A percentile compares a stretch with the other conserved stretches of the same genome.
Evolutionary conservation across 2,329 filamentous ascomycete species (phyloP).

Genomic region (Aspergillus sp.): DNA sequence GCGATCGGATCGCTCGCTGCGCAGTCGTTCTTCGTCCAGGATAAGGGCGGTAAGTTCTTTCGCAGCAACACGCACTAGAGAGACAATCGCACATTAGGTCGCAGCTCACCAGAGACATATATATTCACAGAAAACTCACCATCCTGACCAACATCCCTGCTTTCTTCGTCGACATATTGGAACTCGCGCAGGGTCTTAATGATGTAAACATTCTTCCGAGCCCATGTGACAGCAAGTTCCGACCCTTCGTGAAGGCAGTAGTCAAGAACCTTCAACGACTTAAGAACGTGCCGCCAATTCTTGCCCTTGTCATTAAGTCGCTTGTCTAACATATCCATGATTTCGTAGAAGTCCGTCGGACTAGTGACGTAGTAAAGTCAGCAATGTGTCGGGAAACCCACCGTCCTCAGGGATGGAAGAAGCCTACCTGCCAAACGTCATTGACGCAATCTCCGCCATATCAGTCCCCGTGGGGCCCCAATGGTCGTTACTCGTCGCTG

Average conservation of each 20-base stretch:
- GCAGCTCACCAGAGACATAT: not conserved
- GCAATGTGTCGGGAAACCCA: not conserved
- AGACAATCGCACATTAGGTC: slow-evolving; percentile 1
- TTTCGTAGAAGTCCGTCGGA: slow-evolving; percentile 97
- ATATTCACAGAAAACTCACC: slow-evolving; percentile 57
- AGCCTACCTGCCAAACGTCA: slow-evolving; percentile 94
- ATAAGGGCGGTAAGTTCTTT: slow-evolving; percentile 93
- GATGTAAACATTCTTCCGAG: slow-evolving; percentile 95
- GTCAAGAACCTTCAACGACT: slow-evolving; percentile 95
- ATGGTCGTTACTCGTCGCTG: slow-evolving; percentile 97
- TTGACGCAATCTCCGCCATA: slow-evolving; percentile 97
- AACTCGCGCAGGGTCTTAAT: slow-evolving; percentile 98
- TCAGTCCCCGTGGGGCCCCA: slow-evolving; percentile 98
- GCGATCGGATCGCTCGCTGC: slow-evolving; percentile 84
- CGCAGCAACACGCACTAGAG: slow-evolving; percentile 82
- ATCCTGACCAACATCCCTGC: slow-evolving; percentile 92
- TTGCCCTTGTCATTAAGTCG: slow-evolving; percentile 98
- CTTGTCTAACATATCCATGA: slow-evolving; percentile 99
- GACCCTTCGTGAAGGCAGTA: slow-evolving; percentile 98
- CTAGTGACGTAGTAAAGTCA: slow-evolving; percentile 47
- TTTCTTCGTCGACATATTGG: slow-evolving; percentile 93
- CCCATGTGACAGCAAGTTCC: slow-evolving; percentile 95
- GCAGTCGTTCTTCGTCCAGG: slow-evolving; percentile 87
- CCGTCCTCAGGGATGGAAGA: not conserved
- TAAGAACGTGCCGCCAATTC: slow-evolving; percentile 98